phyloP scores from a whole-genome alignment of 2,329 filamentous ascomycete genomes.

The Xylaria sp. region DNA sequence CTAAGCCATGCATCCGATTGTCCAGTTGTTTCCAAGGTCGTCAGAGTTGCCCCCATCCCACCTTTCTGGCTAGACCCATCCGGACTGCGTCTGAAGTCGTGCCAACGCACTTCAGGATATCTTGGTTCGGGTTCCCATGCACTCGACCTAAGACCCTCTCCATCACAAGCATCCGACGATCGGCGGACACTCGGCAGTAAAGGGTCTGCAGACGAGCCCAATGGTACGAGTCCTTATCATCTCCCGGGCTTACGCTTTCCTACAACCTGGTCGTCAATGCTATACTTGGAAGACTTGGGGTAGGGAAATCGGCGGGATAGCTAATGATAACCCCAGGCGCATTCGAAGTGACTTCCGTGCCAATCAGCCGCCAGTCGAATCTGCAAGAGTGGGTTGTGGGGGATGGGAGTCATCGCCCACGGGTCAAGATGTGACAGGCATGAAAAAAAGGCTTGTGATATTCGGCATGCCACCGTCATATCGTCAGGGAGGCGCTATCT shows the following conservation, averaged over 20 bases:
- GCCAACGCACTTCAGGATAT: slow-evolving; percentile 11
- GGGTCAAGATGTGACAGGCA: slow-evolving; percentile 6
- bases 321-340: slow-evolving; percentile 10
- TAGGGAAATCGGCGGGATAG: slow-evolving; percentile 1
- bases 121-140: slow-evolving; percentile 15
- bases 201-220: slow-evolving; percentile 3
- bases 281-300: slow-evolving; percentile 9
- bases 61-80: slow-evolving; percentile 7
- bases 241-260: slow-evolving; percentile 11
- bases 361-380: slow-evolving; percentile 21
- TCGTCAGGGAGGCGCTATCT: neutral
- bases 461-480: slow-evolving; percentile 16
- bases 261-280: slow-evolving; percentile 13
- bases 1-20: slow-evolving; percentile 14
- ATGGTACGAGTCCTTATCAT: slow-evolving; percentile 8
- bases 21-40: slow-evolving; percentile 18
- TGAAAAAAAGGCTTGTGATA: slow-evolving; percentile 9
- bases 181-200: slow-evolving; percentile 23
- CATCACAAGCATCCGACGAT: slow-evolving; percentile 19
- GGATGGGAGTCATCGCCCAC: slow-evolving; percentile 19
- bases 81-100: slow-evolving; percentile 15
- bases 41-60: slow-evolving; percentile 14
- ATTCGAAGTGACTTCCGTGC: slow-evolving; percentile 12
- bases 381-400: slow-evolving; percentile 27
- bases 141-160: slow-evolving; percentile 13